Conservation (phyloP, 495 filamentous ascomycete genomes). For the Ascodesmis nigricans region DNA sequence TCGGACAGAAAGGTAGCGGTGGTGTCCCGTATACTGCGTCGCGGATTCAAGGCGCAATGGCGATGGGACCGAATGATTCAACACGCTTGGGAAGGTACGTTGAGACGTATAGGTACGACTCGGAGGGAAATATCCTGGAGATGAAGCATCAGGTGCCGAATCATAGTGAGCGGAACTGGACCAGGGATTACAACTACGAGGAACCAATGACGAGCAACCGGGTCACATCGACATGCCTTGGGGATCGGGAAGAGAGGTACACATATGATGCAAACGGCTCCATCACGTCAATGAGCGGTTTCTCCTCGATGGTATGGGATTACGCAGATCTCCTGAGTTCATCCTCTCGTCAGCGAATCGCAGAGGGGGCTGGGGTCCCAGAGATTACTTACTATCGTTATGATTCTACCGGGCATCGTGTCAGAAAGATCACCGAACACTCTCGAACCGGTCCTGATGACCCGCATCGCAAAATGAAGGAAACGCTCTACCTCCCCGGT, state of each 20-base stretch:
- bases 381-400: slow-evolving; percentile 22
- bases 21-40: neutral
- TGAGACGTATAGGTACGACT: slow-evolving; percentile 19
- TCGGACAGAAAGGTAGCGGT: slow-evolving; percentile 4
- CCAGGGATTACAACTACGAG: slow-evolving; percentile 8
- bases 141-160: no score
- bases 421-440: slow-evolving; percentile 22
- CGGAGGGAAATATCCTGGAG: slow-evolving; percentile 11
- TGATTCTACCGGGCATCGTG: slow-evolving; percentile 12
- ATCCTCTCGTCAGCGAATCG: neutral
- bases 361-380: slow-evolving; percentile 9
- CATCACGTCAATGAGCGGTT: slow-evolving; percentile 13
- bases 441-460: neutral
- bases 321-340: slow-evolving; percentile 9
- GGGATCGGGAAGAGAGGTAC: slow-evolving; percentile 6
- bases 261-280: slow-evolving; percentile 8
- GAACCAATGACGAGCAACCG: slow-evolving; percentile 1
- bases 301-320: slow-evolving; percentile 14
- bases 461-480: slow-evolving; percentile 10
- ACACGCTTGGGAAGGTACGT: slow-evolving; percentile 10
- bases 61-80: no score
- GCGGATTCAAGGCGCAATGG: neutral
- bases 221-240: slow-evolving; percentile 4
- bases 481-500: slow-evolving; percentile 12
- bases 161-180: no score